Base-by-base conservation (phyloP, 768 basidiomycete genomes). In the Auriscalpium microsporum region DNA sequence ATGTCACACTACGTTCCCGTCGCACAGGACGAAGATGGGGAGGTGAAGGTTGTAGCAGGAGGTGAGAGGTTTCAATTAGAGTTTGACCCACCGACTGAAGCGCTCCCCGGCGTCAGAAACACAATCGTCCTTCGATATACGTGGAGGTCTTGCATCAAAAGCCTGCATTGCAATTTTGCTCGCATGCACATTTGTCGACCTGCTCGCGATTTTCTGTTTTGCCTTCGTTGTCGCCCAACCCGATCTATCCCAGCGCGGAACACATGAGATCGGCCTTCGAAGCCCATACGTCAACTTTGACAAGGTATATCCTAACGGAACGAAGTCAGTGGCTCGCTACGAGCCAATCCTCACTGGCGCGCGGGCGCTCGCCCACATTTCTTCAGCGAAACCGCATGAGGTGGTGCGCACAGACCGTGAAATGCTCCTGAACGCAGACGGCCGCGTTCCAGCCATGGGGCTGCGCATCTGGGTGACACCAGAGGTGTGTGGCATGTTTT, bases 221-320 rank as follows among this genome's bases (percentile, higher is more conserved):
- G 42, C 19, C 8, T 10, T 23, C 21, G 42, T 45, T 34, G 45
- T 21, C 45, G 45, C 34, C 45, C n/a, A 45, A 36, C 23, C 17
- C 14, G 11, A 16, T 7, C 34, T 28, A 23, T 23, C 9, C 6
- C 4, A 40, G 2, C 17, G 21, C n/a, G 42, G 11, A 8, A 9
- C 6, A 13, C 28, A 17, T 3, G 23, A 23, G 10, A 19, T 47
- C 10, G 16, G 33, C n/a, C 53, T 53, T 23, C 53, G 53, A 19
- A 53, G 53, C 45, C 36, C 53, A n/a, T 53, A 53, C 34, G 13
- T 53, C 45, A 23, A 36, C 28, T 53, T 47, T 13, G 53, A 53
- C 34, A 17, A 16, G 11, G n/a, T 53, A n/a, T 53, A 53, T 35
- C 34, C 42, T 8, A 19, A 46, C 11, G 33, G 53, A 4, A 19